Evolutionary conservation across 1,284 basidiomycete species (phyloP).

Genomic region (Cystobasidiaceae sp.): DNA sequence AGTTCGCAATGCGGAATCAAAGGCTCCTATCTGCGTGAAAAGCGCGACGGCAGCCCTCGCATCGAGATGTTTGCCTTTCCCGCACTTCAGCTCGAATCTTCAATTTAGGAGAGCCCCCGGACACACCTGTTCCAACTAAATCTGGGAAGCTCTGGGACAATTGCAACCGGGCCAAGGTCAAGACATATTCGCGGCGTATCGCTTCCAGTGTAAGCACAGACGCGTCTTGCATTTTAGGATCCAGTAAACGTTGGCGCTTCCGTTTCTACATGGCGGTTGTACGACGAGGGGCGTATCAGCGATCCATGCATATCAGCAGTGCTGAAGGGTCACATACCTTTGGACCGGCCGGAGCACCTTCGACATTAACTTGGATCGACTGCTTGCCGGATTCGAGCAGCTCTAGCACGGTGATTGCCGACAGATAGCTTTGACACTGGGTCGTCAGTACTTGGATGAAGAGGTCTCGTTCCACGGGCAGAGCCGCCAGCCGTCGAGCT

Average conservation of each 20-base stretch:
- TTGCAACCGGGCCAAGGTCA: constrained; percentile 73
- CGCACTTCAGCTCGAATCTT: neutral
- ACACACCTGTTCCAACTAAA: constrained; percentile 54
- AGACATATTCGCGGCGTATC: constrained; percentile 75
- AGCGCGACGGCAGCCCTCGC: constrained; percentile 70
- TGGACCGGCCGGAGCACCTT: neutral
- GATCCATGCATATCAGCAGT: constrained; percentile 35
- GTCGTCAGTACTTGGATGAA: constrained; percentile 59
- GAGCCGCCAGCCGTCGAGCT: constrained; percentile 67
- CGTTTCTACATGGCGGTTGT: constrained; percentile 73
- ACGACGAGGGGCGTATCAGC: constrained; percentile 46
- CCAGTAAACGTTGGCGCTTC: constrained; percentile 52
- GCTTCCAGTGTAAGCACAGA: constrained; percentile 76
- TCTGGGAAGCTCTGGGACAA: constrained; percentile 61
- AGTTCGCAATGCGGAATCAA: constrained; percentile 70
- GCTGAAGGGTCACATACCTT: no score
- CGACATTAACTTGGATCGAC: constrained; percentile 59
- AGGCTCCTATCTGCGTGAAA: constrained; percentile 71
- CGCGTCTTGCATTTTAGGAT: constrained; percentile 50
- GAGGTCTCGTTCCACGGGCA: constrained; percentile 52
- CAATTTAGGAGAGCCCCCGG: neutral
- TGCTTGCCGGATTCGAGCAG: constrained; percentile 74
- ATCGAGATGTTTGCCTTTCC: constrained; percentile 60
- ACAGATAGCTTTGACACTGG: constrained; percentile 72
- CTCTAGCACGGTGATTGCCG: constrained; percentile 83